Evolutionary conservation across 2,329 filamentous ascomycete genomes (phyloP).

Genomic region (Fusarium buharicum): DNA sequence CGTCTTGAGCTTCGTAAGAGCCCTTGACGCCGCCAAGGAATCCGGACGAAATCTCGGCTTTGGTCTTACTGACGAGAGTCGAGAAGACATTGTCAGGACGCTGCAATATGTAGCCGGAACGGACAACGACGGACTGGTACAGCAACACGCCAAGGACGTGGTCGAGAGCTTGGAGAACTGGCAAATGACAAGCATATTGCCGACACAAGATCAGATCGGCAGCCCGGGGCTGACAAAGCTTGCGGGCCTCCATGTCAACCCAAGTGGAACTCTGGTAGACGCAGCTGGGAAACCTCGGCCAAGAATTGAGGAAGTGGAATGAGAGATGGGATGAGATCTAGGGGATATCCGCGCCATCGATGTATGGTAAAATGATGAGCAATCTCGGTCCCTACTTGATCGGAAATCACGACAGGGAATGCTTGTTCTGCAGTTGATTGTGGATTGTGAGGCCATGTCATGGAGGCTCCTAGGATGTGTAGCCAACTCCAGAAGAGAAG

Average conservation of each 20-base stretch:
- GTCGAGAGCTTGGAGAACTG: conserved; percentile 73
- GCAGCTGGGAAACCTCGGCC: conserved; percentile 49
- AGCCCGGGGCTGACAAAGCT: conserved; percentile 47
- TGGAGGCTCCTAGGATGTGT: conserved; percentile 10
- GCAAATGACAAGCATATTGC: conserved; percentile 64
- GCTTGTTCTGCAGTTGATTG: conserved; percentile 24
- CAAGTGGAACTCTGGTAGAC: conserved; percentile 41
- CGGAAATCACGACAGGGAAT: conserved; percentile 31
- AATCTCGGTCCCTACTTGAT: conserved; percentile 42
- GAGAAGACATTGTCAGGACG: conserved; percentile 70
- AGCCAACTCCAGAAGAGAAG: conserved; percentile 5
- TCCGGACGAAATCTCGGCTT: conserved; percentile 60
- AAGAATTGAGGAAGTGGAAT: conserved; percentile 72
- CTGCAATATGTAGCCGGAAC: conserved; percentile 71
- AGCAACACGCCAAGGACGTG: conserved; percentile 73
- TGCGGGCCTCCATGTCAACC: conserved; percentile 54
- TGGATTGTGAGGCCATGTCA: conserved; percentile 32
- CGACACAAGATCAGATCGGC: conserved; percentile 44
- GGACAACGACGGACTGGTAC: conserved; percentile 75
- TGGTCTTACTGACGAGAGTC: conserved; percentile 64
- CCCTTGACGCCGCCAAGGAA: conserved; percentile 65
- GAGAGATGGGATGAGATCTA: conserved; percentile 41
- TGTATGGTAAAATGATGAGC: conserved; percentile 36
- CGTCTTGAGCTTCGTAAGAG: conserved; percentile 69
- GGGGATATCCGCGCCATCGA: conserved; percentile 26